Conservation (phyloP, 495 filamentous ascomycete genomes). For the Annulohypoxylon bovei region DNA sequence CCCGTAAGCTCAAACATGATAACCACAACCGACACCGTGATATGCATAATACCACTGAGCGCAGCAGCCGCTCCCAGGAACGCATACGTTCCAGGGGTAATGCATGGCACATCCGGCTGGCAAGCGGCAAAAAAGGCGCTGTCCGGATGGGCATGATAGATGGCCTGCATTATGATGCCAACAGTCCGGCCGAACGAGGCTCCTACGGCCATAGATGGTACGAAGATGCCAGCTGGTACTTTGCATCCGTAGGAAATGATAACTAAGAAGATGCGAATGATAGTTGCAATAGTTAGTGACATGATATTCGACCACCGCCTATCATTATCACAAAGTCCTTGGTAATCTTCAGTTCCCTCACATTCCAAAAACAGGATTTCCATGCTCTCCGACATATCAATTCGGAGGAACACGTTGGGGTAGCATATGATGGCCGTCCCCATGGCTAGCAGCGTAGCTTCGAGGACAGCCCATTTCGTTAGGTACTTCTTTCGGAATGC, state of each 20-base stretch:
- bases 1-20: slow-evolving; percentile 99
- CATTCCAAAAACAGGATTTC: slow-evolving; percentile 96
- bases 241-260: slow-evolving; percentile 99
- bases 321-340: slow-evolving; percentile 84
- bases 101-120: slow-evolving; percentile 91
- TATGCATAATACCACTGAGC: slow-evolving; percentile 97
- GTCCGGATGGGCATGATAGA: slow-evolving; percentile 83
- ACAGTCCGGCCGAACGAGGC: slow-evolving; percentile 93
- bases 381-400: slow-evolving; percentile 99
- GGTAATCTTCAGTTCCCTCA: slow-evolving; percentile 90
- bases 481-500: slow-evolving; percentile 97
- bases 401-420: slow-evolving; percentile 92
- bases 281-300: slow-evolving; percentile 81
- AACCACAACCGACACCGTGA: slow-evolving; percentile 94
- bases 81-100: slow-evolving; percentile 95
- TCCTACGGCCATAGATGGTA: slow-evolving; percentile 97
- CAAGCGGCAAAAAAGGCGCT: slow-evolving; percentile 88
- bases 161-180: slow-evolving; percentile 91
- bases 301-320: slow-evolving; percentile 83
- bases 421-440: slow-evolving; percentile 92
- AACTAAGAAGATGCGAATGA: slow-evolving; percentile 83
- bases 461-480: slow-evolving; percentile 82
- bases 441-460: slow-evolving; percentile 83
- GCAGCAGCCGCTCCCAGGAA: slow-evolving; percentile 95
- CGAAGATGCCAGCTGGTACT: slow-evolving; percentile 96